Evolutionary conservation across 805 yeast genomes (phyloP).

Genomic region (Candida awuae): DNA sequence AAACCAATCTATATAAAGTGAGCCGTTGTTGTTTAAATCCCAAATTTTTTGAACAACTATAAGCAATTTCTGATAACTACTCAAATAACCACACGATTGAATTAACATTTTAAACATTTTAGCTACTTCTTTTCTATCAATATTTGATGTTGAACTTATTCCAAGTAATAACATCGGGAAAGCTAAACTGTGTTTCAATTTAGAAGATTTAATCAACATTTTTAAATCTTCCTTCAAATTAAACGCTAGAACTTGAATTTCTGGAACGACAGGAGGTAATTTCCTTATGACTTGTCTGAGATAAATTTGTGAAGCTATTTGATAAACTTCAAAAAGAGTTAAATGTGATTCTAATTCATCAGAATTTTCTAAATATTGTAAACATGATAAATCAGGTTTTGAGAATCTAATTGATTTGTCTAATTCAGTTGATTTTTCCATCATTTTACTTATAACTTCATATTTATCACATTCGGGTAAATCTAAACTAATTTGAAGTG

Average conservation of each 20-base stretch:
- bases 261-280: slow-evolving; percentile 24
- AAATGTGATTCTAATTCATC: slow-evolving; percentile 26
- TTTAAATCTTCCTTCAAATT: slow-evolving; percentile 16
- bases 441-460: slow-evolving; percentile 14
- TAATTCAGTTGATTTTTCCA: slow-evolving; percentile 13
- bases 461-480: slow-evolving; percentile 18
- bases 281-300: slow-evolving; percentile 20
- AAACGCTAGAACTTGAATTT: slow-evolving; percentile 17
- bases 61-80: slow-evolving; percentile 26
- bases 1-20: slow-evolving; percentile 33
- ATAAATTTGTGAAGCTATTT: slow-evolving; percentile 23
- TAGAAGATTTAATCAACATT: slow-evolving; percentile 9
- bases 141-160: slow-evolving; percentile 22
- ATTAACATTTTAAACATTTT: slow-evolving; percentile 23
- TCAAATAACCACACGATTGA: slow-evolving; percentile 27
- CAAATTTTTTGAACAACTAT: slow-evolving; percentile 28
- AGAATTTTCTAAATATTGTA: slow-evolving; percentile 14
- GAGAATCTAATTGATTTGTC: slow-evolving; percentile 15
- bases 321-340: slow-evolving; percentile 30
- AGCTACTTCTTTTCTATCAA: slow-evolving; percentile 23
- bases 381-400: slow-evolving; percentile 16
- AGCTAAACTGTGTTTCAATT: slow-evolving; percentile 25
- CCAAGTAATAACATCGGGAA: slow-evolving; percentile 35
- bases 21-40: slow-evolving; percentile 30
- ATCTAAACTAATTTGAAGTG: slow-evolving; percentile 16